These are phyloP conservation scores for Diaporthe caulivora DNA, from an alignment of 2,329 filamentous ascomycete species.

Conservation along the genomic window DNA sequence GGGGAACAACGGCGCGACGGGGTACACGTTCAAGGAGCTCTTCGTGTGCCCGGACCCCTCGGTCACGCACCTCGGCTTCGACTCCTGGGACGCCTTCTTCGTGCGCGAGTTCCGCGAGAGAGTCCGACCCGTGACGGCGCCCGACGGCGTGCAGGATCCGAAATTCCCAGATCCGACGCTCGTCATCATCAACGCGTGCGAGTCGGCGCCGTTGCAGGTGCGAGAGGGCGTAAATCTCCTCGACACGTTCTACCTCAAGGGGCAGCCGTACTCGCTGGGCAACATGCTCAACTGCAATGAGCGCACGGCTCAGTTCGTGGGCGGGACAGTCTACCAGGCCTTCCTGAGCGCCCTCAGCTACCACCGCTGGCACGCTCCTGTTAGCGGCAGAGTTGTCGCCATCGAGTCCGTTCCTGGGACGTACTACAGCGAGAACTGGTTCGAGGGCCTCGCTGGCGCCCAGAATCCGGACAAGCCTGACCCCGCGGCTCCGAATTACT, in stretches of 20 bases:
- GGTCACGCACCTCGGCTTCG: conserved; percentile 64
- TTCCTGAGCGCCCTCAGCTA: conserved; percentile 71
- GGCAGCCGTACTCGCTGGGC: conserved; percentile 67
- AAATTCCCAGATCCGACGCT: conserved; percentile 56
- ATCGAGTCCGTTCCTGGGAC: conserved; percentile 66
- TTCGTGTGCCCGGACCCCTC: conserved; percentile 44
- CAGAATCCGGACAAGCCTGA: conserved; percentile 42
- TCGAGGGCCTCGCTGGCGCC: conserved; percentile 49
- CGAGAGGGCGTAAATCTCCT: conserved; percentile 57
- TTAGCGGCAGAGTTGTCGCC: conserved; percentile 66
- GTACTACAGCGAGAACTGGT: conserved; percentile 70
- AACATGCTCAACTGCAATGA: conserved; percentile 66
- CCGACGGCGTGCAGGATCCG: not conserved
- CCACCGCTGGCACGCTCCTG: conserved; percentile 72
- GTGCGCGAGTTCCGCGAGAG: conserved; percentile 61
- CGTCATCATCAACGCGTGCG: conserved; percentile 68
- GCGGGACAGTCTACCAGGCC: conserved; percentile 71
- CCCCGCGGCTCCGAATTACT: not conserved
- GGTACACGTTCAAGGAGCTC: not conserved
- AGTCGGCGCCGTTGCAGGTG: conserved; percentile 64
- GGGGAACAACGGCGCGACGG: not conserved
- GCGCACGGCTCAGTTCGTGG: conserved; percentile 61
- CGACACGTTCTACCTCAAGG: conserved; percentile 71
- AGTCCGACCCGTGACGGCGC: conserved; percentile 60
- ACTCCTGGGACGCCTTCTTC: conserved; percentile 73